Evolutionary conservation across 805 yeast species (phyloP), one percentile per base, ranked within the genome.

Genomic region (Hemisphaericaspora nanyangensis): DNA sequence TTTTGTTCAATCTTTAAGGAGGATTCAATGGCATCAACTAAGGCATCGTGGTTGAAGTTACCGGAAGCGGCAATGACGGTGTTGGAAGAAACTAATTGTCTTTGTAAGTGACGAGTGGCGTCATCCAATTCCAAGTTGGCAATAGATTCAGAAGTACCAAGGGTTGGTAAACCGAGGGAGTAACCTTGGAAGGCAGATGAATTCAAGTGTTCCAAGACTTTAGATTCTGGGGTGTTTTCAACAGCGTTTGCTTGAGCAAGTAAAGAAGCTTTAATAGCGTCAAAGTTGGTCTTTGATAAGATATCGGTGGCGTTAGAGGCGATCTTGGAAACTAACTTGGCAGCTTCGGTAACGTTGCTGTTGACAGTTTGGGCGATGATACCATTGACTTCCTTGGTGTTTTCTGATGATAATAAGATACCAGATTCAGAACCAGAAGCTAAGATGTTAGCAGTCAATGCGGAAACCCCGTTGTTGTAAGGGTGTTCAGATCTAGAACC

Each of bases 141-240:
- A 32, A 85, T 52, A 35, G 86, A 70, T 46, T 84, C 93, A 27
- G 70, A 51, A 48, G 87, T 84, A 74, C 95, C 95, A 55, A 74
- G 71, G 30, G 76, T 72, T 63, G 95, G 93, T 59, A 85, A 70
- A 39, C 83, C 84, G 50, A 85, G 71, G 22, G 93, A 80, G 55
- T 87, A 80, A 56, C 88, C 87, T 70, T 85, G 95, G 83, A 80
- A 85, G 40, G 95, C 95, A 46, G 90, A 77, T 44, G 90, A 77
- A 57, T 80, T 78, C 70, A 85, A 74, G 66, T 85, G 95, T 68
- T 82, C 86, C 51, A 80, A 54, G 37, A 81, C 84, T 65, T 71
- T 74, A 40, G 72, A 60, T 45, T 75, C 72, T 51, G 82, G 77
- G 43, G 52, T 61, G 38, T 66, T 58, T 69, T 85, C 95, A 45